Conservation (phyloP, 2,329 filamentous ascomycete species). For the Ceratocystis alfenasii region DNA sequence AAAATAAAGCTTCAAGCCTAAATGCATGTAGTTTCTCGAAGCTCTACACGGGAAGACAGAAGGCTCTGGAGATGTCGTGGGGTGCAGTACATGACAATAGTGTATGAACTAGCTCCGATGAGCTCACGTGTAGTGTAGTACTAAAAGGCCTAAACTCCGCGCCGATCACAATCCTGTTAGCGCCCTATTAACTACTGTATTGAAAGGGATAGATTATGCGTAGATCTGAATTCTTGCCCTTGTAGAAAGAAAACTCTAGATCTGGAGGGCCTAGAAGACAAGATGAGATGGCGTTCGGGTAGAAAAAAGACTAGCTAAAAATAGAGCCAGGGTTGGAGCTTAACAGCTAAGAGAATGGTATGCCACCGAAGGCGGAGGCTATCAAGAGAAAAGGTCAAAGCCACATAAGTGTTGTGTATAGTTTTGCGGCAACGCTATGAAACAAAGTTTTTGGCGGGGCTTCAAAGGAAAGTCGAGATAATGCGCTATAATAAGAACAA, state of each 20-base stretch:
- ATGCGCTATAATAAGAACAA: neutral
- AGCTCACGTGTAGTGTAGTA: neutral
- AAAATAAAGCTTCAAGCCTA: neutral
- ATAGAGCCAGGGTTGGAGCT: neutral
- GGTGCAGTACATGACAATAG: neutral
- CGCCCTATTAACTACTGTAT: neutral
- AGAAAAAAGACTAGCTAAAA: neutral
- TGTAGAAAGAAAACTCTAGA: neutral
- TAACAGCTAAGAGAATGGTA: neutral
- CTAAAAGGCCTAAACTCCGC: neutral
- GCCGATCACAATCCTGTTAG: neutral
- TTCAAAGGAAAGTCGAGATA: neutral
- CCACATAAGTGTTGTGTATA: neutral
- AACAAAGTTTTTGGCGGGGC: neutral
- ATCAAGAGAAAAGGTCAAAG: neutral
- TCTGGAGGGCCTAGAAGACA: neutral
- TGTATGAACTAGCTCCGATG: neutral
- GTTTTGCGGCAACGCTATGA: too few species aligned
- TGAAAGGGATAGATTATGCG: neutral
- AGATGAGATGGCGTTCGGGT: neutral
- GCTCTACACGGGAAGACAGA: neutral
- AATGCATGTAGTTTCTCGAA: too few species aligned
- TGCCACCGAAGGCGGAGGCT: neutral
- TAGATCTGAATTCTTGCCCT: neutral
- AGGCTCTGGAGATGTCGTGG: neutral